These are phyloP conservation scores for cucumber (Cucumis sativus) DNA, from an alignment of 306 rosid species.

Conservation along the genomic window DNA sequence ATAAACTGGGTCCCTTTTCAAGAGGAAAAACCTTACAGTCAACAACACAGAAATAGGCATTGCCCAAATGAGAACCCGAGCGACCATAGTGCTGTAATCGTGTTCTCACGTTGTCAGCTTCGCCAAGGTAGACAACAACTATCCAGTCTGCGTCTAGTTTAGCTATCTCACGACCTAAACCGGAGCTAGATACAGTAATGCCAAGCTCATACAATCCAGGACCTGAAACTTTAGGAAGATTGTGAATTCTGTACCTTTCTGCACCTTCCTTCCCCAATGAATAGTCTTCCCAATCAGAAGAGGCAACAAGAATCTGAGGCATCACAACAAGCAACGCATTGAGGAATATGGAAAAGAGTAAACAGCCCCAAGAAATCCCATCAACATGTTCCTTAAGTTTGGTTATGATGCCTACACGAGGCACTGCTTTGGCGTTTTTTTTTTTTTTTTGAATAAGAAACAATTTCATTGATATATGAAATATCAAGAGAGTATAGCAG, in stretches of 20 bases:
- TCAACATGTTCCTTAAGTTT: background rate
- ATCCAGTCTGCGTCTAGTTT: constrained; percentile 27
- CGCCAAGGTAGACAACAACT: constrained; percentile 61
- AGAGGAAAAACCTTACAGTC: constrained; percentile 11
- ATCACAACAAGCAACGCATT: background rate
- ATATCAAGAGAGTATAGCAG: too few species aligned
- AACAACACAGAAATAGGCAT: background rate
- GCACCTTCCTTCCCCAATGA: constrained; percentile 61
- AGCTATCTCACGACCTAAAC: constrained; percentile 37
- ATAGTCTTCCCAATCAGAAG: constrained; percentile 71
- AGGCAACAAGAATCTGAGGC: constrained; percentile 63
- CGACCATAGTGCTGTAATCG: constrained; percentile 67
- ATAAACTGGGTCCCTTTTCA: constrained; percentile 38
- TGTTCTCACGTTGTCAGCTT: constrained; percentile 58
- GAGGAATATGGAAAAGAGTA: background rate
- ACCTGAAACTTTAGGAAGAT: constrained; percentile 35
- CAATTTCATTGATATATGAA: too few species aligned
- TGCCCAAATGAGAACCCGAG: constrained; percentile 62
- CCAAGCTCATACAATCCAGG: constrained; percentile 86
- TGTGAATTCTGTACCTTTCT: constrained; percentile 51
- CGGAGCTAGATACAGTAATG: constrained; percentile 20
- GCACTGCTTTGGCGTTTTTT: background rate
- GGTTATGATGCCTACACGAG: background rate
- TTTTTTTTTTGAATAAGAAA: too few species aligned
- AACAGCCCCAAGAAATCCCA: background rate